These are phyloP conservation scores for Adansonia gregorii DNA, from an alignment of 441 rosid genomes.

Conservation along the genomic window DNA sequence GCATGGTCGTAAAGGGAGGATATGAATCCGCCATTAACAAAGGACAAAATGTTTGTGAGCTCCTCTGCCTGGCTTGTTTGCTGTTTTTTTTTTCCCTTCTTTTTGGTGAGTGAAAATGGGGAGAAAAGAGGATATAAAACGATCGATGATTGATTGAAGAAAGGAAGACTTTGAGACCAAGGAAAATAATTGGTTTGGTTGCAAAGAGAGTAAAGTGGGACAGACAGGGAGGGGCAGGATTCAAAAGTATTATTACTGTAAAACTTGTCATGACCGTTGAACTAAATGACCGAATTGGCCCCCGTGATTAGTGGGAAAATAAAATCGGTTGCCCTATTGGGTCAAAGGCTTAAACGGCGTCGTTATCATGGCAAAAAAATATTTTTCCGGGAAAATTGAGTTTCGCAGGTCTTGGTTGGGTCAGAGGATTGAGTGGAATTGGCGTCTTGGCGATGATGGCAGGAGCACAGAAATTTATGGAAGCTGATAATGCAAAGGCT, in stretches of 20 bases:
- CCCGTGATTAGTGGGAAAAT: neutral
- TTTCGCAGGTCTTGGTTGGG: neutral
- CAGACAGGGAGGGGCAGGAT: constrained; percentile 32
- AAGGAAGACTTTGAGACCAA: constrained; percentile 77
- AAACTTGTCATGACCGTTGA: constrained; percentile 39
- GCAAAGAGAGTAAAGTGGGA: constrained; percentile 28
- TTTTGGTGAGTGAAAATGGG: constrained; percentile 20
- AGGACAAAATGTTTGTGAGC: neutral
- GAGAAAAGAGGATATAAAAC: neutral
- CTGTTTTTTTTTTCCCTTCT: neutral
- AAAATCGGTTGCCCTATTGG: neutral
- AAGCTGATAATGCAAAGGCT: constrained; percentile 74
- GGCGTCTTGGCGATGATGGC: constrained; percentile 46
- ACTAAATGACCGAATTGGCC: constrained; percentile 48
- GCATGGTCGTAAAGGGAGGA: constrained; percentile 33
- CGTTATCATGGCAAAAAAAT: neutral
- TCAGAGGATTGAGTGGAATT: constrained; percentile 5
- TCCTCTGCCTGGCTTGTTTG: neutral
- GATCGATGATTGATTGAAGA: constrained; percentile 36
- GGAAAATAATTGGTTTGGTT: constrained; percentile 40
- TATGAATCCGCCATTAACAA: constrained; percentile 58
- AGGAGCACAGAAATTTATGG: constrained; percentile 38
- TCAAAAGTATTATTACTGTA: constrained; percentile 32
- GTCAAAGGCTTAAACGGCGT: neutral
- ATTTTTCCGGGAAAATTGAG: constrained; percentile 1